Evolutionary conservation across 2,329 filamentous ascomycete genomes (phyloP), one percentile per base, ranked within the genome.

Genomic region (Botrytis deweyae): DNA sequence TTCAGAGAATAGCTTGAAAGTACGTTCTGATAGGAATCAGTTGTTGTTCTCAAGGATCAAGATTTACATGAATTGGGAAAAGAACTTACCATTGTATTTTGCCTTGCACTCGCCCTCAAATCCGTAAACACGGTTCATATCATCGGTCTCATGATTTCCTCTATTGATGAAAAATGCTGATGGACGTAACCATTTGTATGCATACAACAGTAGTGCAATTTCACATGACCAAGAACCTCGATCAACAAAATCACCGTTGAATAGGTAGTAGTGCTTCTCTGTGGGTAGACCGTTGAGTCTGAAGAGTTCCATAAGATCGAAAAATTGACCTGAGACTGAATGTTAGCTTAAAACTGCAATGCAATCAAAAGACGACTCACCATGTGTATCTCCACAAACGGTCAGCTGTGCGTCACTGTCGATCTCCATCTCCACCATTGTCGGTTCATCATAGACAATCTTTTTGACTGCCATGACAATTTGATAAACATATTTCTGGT

Each of bases 231-330:
- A 99, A 55, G 94, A 98, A 42, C 96, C 96, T 82, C 96, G 90
- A 82, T 99, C 96, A 72, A 99, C 96, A 81, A 99, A 99, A 84
- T 99, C 96, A 77, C 96, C 96, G 82, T 99, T 99, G 88, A 99
- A 99, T 20, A 99, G 88, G 82, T 98, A 99, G 82, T 91, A 93
- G 82, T 98, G 94, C 81, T 92, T 93, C 76, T 95, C 93, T 25
- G 88, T 89, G 0, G 96, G 96, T 76, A 87, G 89, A 61, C 96
- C 96, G 79, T 97, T 98, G 73, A 96, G 88, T 76, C 93, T 88
- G 90, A 99, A 99, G 76, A 99, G 92, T 82, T 99, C 93, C 86
- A 99, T 91, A 61, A 99, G 88, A 83, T 99, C 96, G 82, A 97
- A 99, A 85, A 95, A 99, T 88, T 99, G 96, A 64, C 95, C 93